A percentile compares a stretch with the other conserved stretches of the same genome.
These are phyloP conservation scores for Nymphaea colorata DNA, from an alignment of 164 flowering plant species.

Conservation along the genomic window DNA sequence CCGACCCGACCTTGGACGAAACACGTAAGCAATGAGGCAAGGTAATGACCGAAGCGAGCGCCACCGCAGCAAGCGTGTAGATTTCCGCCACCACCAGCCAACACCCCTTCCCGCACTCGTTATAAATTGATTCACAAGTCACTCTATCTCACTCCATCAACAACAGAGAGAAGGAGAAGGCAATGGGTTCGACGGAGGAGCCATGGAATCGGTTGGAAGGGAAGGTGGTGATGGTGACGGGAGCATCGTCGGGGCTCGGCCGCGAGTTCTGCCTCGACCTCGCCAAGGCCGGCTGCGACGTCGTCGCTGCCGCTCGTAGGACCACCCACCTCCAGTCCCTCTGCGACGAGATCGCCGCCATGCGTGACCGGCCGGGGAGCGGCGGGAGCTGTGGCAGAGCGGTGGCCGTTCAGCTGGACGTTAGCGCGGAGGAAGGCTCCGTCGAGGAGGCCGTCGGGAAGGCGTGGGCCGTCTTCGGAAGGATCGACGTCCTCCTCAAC, in stretches of 20 bases:
- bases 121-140: too few species aligned
- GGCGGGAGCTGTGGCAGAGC: slow-evolving; percentile 4
- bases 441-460: slow-evolving; percentile 34
- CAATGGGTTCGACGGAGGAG: background rate
- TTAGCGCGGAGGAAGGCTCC: slow-evolving; percentile 27
- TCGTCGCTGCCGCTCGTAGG: slow-evolving; percentile 19
- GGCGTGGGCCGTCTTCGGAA: slow-evolving; percentile 79
- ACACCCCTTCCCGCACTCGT: too few species aligned
- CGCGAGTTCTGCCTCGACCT: slow-evolving; percentile 7
- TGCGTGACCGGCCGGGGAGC: background rate
- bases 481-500: slow-evolving; percentile 58
- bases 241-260: slow-evolving; percentile 6
- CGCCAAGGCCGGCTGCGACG: slow-evolving; percentile 4
- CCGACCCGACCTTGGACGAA: too few species aligned
- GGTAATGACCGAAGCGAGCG: too few species aligned
- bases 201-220: background rate
- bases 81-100: too few species aligned
- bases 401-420: slow-evolving; percentile 40
- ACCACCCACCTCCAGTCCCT: slow-evolving; percentile 38
- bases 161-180: background rate
- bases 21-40: too few species aligned
- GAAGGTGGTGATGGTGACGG: slow-evolving; percentile 7
- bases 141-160: too few species aligned
- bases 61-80: too few species aligned
- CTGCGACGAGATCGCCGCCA: slow-evolving; percentile 33